Percentiles rank a stretch among this genome's conserved stretches.
These are phyloP conservation scores for Biscutella laevigata DNA, from an alignment of 441 rosid species.

Conservation along the genomic window DNA sequence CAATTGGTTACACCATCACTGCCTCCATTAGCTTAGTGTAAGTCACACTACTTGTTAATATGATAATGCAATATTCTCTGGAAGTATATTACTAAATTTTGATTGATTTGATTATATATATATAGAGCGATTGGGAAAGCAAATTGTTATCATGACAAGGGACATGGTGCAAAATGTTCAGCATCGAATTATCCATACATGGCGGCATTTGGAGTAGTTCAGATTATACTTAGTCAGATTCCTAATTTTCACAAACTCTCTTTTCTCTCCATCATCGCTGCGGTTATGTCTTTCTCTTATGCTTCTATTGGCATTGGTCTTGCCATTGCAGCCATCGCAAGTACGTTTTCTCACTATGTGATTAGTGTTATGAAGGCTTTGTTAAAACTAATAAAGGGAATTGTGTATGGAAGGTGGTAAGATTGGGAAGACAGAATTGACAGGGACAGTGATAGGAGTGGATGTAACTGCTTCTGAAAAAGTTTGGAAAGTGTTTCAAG, in stretches of 20 bases:
- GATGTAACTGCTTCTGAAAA: constrained; percentile 38
- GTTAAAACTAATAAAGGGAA: no score
- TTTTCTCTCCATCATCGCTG: constrained; percentile 51
- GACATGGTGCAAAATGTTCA: constrained; percentile 41
- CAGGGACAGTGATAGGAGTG: constrained; percentile 43
- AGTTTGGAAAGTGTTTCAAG: constrained; percentile 42
- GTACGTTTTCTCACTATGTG: constrained; percentile 31
- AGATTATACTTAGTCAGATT: constrained; percentile 45
- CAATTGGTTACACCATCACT: constrained; percentile 82
- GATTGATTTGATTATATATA: not conserved
- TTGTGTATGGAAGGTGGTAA: constrained; percentile 28
- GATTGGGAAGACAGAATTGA: constrained; percentile 32
- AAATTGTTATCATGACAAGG: constrained; percentile 50
- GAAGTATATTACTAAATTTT: not conserved
- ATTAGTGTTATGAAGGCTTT: no score
- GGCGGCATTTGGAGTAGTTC: constrained; percentile 41
- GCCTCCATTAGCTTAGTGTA: constrained; percentile 93
- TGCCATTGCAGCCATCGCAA: constrained; percentile 42
- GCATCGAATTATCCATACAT: constrained; percentile 33
- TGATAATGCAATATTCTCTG: not conserved
- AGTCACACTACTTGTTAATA: constrained; percentile 26
- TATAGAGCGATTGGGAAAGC: constrained; percentile 54
- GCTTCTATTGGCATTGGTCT: constrained; percentile 54
- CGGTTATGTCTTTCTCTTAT: constrained; percentile 57
- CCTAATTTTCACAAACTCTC: constrained; percentile 51